These are phyloP conservation scores for Vaccinium vitisidaea DNA, from an alignment of 148 eudicot species.

Conservation along the genomic window DNA sequence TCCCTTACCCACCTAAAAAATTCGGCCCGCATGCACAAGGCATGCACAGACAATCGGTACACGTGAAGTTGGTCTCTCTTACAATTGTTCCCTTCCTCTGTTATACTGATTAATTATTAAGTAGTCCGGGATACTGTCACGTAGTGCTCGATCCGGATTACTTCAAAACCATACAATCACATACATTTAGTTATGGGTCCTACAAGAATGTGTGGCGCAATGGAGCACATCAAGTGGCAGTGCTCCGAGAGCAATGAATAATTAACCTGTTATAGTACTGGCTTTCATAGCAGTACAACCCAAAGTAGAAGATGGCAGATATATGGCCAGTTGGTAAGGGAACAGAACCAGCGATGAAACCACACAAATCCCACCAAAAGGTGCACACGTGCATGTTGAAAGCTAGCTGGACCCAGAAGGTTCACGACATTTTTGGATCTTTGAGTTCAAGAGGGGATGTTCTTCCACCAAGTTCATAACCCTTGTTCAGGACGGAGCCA, in stretches of 20 bases:
- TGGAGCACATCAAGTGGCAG: no score
- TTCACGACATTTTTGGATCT: neutral
- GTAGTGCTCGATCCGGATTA: no score
- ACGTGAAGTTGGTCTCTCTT: neutral
- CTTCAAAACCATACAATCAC: no score
- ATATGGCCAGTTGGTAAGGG: conserved; percentile 15
- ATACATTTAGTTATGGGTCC: no score
- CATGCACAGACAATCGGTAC: neutral
- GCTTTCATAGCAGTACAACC: neutral
- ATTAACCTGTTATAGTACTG: no score
- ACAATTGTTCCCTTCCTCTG: neutral
- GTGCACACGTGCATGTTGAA: conserved; percentile 6
- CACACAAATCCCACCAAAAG: neutral
- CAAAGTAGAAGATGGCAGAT: neutral
- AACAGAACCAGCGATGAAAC: neutral
- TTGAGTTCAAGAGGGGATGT: no score
- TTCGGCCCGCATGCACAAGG: neutral
- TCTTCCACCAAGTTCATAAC: no score
- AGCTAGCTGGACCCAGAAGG: neutral
- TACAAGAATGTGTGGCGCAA: no score
- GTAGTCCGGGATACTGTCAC: no score
- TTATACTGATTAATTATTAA: no score
- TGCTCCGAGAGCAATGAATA: no score
- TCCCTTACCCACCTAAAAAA: neutral
- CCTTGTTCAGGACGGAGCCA: no score